These are phyloP conservation scores for Fusarium metavorans DNA, from an alignment of 2,329 filamentous ascomycete species.

Conservation along the genomic window DNA sequence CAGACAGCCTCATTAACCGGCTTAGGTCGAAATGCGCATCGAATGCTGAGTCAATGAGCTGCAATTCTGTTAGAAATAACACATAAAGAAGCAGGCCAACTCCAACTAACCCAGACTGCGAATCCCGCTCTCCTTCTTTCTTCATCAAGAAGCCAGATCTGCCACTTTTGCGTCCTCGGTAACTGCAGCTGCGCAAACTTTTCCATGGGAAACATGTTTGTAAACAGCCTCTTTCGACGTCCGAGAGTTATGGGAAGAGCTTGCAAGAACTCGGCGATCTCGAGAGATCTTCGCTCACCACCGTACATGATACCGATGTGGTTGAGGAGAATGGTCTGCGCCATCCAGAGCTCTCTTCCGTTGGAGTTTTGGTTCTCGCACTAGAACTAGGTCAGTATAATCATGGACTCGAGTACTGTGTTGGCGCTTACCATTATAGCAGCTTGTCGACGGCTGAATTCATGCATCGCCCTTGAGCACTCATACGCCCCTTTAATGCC, in stretches of 20 bases:
- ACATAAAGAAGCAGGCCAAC: neutral
- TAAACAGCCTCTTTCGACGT: neutral
- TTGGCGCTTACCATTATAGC: neutral
- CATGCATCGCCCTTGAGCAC: conserved; percentile 10
- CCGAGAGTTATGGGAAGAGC: neutral
- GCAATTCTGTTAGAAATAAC: neutral
- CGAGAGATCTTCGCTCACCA: conserved; percentile 5
- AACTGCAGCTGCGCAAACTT: conserved; percentile 15
- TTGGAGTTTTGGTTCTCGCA: conserved; percentile 8
- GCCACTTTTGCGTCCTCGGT: conserved; percentile 9
- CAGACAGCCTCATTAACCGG: conserved; percentile 3
- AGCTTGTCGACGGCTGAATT: neutral
- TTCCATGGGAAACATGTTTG: conserved; percentile 12
- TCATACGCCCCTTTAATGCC: neutral
- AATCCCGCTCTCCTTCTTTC: conserved; percentile 8
- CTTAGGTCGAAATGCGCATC: conserved; percentile 5
- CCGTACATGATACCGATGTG: conserved; percentile 10
- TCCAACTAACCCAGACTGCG: conserved; percentile 3
- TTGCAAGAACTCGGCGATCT: conserved; percentile 8
- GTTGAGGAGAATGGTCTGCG: conserved; percentile 3
- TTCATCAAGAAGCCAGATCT: conserved; percentile 6
- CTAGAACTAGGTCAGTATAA: neutral
- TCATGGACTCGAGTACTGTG: neutral
- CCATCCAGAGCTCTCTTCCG: conserved; percentile 11
- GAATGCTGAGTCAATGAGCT: conserved; percentile 1